Evolutionary conservation across 78 protist genomes (phyloP).

Genomic region (Dictyostelium firmibasis): DNA sequence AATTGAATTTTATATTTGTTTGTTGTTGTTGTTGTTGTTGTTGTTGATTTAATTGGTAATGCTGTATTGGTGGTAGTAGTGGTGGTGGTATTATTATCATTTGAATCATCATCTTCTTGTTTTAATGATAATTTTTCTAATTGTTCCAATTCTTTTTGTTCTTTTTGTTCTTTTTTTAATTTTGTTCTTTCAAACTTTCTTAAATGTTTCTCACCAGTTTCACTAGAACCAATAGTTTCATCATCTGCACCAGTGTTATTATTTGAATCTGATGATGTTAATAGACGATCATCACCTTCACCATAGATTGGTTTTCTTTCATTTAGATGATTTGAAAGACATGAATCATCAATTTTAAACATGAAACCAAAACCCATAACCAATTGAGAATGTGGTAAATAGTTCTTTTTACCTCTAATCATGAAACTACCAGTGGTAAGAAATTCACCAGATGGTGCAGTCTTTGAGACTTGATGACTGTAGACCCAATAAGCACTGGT

Average conservation of each 20-base stretch:
- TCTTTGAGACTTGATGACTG: conserved; percentile 92
- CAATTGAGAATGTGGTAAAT: conserved; percentile 90
- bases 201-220: conserved; percentile 23
- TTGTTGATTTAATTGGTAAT: background rate
- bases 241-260: background rate
- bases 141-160: conserved; percentile 26
- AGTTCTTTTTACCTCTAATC: conserved; percentile 94
- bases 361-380: conserved; percentile 95
- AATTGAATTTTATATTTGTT: conserved; percentile 23
- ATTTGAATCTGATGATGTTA: background rate
- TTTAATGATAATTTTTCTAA: conserved; percentile 6
- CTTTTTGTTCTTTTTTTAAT: conserved; percentile 61
- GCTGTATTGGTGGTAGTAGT: background rate
- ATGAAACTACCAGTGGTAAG: conserved; percentile 94
- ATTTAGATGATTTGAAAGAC: conserved; percentile 57
- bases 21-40: conserved; percentile 10
- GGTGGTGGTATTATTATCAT: background rate
- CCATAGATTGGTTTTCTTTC: conserved; percentile 50
- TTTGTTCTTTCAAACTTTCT: conserved; percentile 75
- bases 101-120: background rate
- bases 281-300: background rate
- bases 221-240: background rate
- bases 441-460: conserved; percentile 97
- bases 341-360: conserved; percentile 85
- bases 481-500: conserved; percentile 97